phyloP scores from a whole-genome alignment of 2,329 filamentous ascomycete genomes.

The Pseudogymnoascus pannorum region DNA sequence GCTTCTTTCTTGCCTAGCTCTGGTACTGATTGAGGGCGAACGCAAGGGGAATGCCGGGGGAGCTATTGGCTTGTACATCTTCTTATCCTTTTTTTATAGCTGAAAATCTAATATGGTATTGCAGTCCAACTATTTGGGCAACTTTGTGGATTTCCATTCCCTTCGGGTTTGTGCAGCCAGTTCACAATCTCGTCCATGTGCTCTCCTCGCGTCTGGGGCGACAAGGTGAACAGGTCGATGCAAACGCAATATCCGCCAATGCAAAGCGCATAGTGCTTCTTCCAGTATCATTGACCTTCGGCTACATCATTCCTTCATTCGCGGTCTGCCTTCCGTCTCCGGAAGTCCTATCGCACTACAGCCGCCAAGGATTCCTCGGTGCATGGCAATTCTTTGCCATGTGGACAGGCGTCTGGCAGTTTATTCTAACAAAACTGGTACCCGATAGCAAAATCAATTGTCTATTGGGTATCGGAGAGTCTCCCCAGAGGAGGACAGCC shows the following conservation, averaged over 20 bases:
- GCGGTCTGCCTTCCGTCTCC: slow-evolving; percentile 38
- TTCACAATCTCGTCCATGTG: slow-evolving; percentile 1
- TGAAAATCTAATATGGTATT: not conserved
- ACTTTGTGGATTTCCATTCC: not conserved
- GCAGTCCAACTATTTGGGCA: not conserved
- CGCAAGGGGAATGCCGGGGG: slow-evolving; percentile 36
- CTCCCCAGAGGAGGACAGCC: not conserved
- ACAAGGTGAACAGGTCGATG: not conserved
- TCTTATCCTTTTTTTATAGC: not conserved
- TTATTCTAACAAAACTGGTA: slow-evolving; percentile 16
- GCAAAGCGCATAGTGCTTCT: slow-evolving; percentile 22
- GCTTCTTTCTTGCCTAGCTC: slow-evolving; percentile 23
- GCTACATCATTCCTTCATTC: slow-evolving; percentile 38
- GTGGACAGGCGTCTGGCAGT: slow-evolving; percentile 36
- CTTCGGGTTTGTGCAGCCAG: not conserved
- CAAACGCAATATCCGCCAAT: not conserved
- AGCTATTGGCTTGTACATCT: slow-evolving; percentile 35
- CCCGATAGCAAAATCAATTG: not conserved
- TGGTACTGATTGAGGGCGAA: slow-evolving; percentile 37
- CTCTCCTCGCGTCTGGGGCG: not conserved
- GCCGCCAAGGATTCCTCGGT: slow-evolving; percentile 41
- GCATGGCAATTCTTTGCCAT: slow-evolving; percentile 45
- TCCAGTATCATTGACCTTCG: slow-evolving; percentile 35
- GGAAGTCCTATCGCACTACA: slow-evolving; percentile 29
- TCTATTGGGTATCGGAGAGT: not conserved